Evolutionary conservation across 805 yeast genomes (phyloP), one percentile per base, ranked within the genome.

Genomic region (Candida chilensis): DNA sequence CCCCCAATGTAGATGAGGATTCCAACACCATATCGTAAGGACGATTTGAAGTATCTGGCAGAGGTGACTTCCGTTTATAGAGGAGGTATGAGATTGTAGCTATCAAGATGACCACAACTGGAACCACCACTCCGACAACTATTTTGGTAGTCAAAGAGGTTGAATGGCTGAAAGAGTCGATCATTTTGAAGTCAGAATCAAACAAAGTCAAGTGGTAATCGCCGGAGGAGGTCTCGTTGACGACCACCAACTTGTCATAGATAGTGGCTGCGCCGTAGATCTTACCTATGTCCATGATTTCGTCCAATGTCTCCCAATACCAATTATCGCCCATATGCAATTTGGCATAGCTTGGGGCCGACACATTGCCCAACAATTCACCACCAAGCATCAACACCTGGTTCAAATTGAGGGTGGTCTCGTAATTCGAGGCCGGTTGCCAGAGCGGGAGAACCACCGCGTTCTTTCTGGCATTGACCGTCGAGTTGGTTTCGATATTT

Each of bases 301-400:
- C 51, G 11, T 32, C 36, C 39, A 49, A 41, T 13, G 39, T 35
- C 42, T 52, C 38, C 80, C 76, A 70, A 15, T 44, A 47, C 52
- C 59, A 60, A 25, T 54, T 50, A 9, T 50, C 38, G 11, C 45
- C 38, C 18, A 62, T 45, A 20, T 53, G 37, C 16, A 78, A 52
- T 16, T 41, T 40, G 4, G 71, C 64, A 41, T 64, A 52, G 8
- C 45, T 37, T 0, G 82, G 80, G 4, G 49, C 34, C 2, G 76
- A 58, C 2, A 41, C 39, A 9, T 55, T 46, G 16, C 57, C 49
- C 3, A 49, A 41, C 15, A 65, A 52, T 5, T 56, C 56, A 2
- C 94, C 94, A 4, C 92, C 92, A 10, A 80, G 34, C 27, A 78
- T 61, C 7, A 83, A 44, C 1, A 75, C 62, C 11, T 60, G 51